phyloP scores from a whole-genome alignment of 2,329 filamentous ascomycete species.

The Exophiala xenobiotica region DNA sequence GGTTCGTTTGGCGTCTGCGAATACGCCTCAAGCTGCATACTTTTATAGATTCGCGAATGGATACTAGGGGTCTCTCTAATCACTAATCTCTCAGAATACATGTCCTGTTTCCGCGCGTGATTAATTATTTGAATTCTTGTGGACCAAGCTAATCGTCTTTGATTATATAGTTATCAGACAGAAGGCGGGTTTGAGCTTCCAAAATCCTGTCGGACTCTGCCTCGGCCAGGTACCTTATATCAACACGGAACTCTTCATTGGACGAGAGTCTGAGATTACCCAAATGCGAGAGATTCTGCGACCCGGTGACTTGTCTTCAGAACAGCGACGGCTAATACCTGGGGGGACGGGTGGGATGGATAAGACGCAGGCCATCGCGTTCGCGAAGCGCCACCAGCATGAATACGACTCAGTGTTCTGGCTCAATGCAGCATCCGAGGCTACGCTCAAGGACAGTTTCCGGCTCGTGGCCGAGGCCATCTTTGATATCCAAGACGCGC shows the following conservation, averaged over 20 bases:
- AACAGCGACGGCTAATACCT: conserved; percentile 30
- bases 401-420: conserved; percentile 46
- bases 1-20: too few relatives aligned
- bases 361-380: conserved; percentile 47
- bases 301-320: background rate
- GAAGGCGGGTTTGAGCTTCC: background rate
- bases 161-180: too few relatives aligned
- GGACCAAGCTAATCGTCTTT: too few relatives aligned
- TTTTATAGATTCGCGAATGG: too few relatives aligned
- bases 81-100: too few relatives aligned
- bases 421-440: conserved; percentile 43
- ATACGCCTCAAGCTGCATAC: too few relatives aligned
- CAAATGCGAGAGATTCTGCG: conserved; percentile 20
- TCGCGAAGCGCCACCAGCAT: conserved; percentile 36
- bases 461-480: conserved; percentile 8
- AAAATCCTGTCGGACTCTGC: conserved; percentile 2
- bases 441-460: conserved; percentile 38
- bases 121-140: too few relatives aligned
- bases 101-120: too few relatives aligned
- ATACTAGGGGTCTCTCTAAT: too few relatives aligned
- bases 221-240: conserved; percentile 13
- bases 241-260: conserved; percentile 13
- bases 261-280: conserved; percentile 12
- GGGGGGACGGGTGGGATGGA: conserved; percentile 47
- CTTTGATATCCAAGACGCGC: background rate